phyloP scores from a whole-genome alignment of 768 basidiomycete species.

The Lactarius deliciosus region DNA sequence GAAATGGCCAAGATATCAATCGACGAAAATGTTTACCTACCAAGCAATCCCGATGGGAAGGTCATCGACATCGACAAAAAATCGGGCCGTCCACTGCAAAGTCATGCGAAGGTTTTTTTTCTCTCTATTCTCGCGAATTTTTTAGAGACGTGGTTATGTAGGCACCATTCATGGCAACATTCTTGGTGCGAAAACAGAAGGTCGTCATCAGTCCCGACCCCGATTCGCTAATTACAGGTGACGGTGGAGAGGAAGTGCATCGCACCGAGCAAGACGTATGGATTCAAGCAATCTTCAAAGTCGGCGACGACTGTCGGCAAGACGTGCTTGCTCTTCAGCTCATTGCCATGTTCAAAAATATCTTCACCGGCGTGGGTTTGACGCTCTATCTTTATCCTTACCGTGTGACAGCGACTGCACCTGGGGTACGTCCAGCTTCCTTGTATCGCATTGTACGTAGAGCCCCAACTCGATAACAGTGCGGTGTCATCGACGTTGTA shows the following conservation, averaged over 20 bases:
- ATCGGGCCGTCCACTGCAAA: constrained; percentile 93
- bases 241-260: constrained; percentile 56
- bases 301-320: constrained; percentile 98
- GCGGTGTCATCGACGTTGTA: constrained; percentile 97
- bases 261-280: constrained; percentile 64
- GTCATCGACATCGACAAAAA: constrained; percentile 98
- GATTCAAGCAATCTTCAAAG: constrained; percentile 99
- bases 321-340: constrained; percentile 96
- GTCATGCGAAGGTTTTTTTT: constrained; percentile 84
- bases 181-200: constrained; percentile 92
- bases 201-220: constrained; percentile 66
- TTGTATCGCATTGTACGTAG: constrained; percentile 2
- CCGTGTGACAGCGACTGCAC: constrained; percentile 93
- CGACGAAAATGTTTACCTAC: constrained; percentile 94
- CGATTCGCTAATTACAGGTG: constrained; percentile 67
- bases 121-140: neutral
- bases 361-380: constrained; percentile 86
- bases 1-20: constrained; percentile 97
- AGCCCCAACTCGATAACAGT: constrained; percentile 48
- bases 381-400: constrained; percentile 94
- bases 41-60: constrained; percentile 94
- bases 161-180: constrained; percentile 99
- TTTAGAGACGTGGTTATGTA: constrained; percentile 36
- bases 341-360: constrained; percentile 99
- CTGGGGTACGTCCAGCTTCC: constrained; percentile 62